Conservation (phyloP, 495 filamentous ascomycete species). For the Penicillium nucicola region DNA sequence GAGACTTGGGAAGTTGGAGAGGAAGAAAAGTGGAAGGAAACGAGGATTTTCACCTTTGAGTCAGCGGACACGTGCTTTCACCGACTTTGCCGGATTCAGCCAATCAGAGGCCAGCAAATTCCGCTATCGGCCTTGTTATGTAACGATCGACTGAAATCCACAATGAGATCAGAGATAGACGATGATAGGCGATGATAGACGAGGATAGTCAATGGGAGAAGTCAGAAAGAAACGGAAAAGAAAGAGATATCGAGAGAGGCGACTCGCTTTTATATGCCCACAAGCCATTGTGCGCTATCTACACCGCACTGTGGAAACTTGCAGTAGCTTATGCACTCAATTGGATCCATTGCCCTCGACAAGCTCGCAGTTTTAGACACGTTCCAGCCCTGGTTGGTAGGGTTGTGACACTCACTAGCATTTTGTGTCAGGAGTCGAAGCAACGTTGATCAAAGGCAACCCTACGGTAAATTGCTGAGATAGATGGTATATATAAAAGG, state of each 20-base stretch:
- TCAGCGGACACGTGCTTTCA: slow-evolving; percentile 33
- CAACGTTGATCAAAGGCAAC: not conserved
- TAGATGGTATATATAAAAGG: not conserved
- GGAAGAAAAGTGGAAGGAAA: slow-evolving; percentile 15
- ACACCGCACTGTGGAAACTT: too few species aligned
- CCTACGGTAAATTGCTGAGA: not conserved
- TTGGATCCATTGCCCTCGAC: too few species aligned
- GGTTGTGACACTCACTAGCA: not conserved
- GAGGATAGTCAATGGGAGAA: too few species aligned
- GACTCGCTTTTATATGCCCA: too few species aligned
- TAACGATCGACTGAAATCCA: not conserved
- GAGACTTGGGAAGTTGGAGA: slow-evolving; percentile 19
- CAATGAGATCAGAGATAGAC: not conserved
- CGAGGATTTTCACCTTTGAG: slow-evolving; percentile 29
- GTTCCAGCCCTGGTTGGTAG: not conserved
- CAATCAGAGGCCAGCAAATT: slow-evolving; percentile 30
- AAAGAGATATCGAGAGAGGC: too few species aligned
- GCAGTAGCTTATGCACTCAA: too few species aligned
- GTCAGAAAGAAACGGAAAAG: too few species aligned
- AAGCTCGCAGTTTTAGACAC: too few species aligned
- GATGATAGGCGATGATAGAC: too few species aligned
- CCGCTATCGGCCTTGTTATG: slow-evolving; percentile 13
- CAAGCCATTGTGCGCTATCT: too few species aligned
- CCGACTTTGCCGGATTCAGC: slow-evolving; percentile 22
- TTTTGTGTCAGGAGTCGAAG: not conserved